Evolutionary conservation across 495 filamentous ascomycete species (phyloP), one percentile per base, ranked within the genome.

Genomic region (Letharia lupina): DNA sequence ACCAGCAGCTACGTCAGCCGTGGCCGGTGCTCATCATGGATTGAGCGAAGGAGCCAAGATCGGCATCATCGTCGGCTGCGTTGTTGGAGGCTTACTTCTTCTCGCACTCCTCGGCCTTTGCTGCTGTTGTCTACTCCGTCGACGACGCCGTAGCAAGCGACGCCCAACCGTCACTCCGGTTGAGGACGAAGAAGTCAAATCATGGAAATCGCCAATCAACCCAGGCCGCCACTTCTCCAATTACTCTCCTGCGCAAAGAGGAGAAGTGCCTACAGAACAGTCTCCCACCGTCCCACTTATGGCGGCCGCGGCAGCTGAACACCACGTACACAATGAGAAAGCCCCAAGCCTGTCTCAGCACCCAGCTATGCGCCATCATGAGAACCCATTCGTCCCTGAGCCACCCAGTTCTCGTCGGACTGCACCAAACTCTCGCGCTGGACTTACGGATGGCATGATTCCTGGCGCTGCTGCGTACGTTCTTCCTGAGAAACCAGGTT

Each of bases 31-130:
- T 37, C 62, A 64, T 54, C 45, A 68, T 61, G 63, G 63, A 11
- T 41, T 66, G 18, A 72, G 69, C 31, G 39, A 60, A 57, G 70
- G 60, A 40, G 71, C 71, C 59, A 75, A 70, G 47, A 73, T 74
- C 35, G 68, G 66, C 60, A 77, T 74, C 56, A 73, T 70, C 20
- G 67, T 69, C 48, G 69, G 71, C 31, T 48, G 54, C 56, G 42
- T 71, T 37, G 56, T 72, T 40, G 71, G 47, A 45, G 64, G 60
- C 9, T 9, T 75, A 20, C 59, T 70, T 48, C 40, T 74, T 13
- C 54, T 67, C 41, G 63, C 62, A 8, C 61, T 72, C 60, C 11
- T 73, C 44, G 45, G 48, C 40, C 68, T 62, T 2, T 44, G 70
- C 5, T 71, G 63, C 63, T 69, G 68, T 58, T 73, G 71, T 73